phyloP scores from a whole-genome alignment of 2,329 filamentous ascomycete species.

The Xenosphaeropsis pyriputrescens region DNA sequence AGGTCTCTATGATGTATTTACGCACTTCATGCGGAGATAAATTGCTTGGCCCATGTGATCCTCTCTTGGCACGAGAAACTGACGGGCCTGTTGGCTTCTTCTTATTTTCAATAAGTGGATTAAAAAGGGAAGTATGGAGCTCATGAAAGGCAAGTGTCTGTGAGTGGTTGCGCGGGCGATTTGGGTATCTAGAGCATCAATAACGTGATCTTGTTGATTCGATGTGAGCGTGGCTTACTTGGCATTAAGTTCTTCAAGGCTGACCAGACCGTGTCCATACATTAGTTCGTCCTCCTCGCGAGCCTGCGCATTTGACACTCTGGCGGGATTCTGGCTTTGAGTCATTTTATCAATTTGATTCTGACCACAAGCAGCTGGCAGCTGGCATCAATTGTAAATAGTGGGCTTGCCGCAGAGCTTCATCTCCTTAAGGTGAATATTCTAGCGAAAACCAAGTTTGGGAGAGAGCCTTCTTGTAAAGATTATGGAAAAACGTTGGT shows the following conservation, averaged over 20 bases:
- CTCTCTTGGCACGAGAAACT: slow-evolving; percentile 38
- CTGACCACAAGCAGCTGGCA: not conserved
- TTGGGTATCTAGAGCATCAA: slow-evolving; percentile 47
- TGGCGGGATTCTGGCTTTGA: not conserved
- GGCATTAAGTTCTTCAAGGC: slow-evolving; percentile 9
- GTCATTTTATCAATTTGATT: not conserved
- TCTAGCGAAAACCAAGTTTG: too few relatives aligned
- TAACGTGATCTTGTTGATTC: too few relatives aligned
- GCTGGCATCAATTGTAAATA: too few relatives aligned
- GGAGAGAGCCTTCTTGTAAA: too few relatives aligned
- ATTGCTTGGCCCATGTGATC: slow-evolving; percentile 39
- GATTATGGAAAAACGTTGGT: too few relatives aligned
- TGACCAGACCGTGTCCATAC: slow-evolving; percentile 27
- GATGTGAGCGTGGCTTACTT: slow-evolving; percentile 6
- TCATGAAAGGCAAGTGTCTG: slow-evolving; percentile 73
- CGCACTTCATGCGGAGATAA: slow-evolving; percentile 64
- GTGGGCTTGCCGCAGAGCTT: too few relatives aligned
- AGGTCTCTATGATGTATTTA: slow-evolving; percentile 68
- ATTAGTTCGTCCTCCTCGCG: slow-evolving; percentile 28
- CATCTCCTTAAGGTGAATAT: too few relatives aligned
- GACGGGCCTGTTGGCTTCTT: slow-evolving; percentile 38
- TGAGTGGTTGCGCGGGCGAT: slow-evolving; percentile 67
- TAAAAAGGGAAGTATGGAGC: slow-evolving; percentile 65
- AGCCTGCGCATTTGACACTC: slow-evolving; percentile 11
- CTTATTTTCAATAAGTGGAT: slow-evolving; percentile 64